phyloP scores from a whole-genome alignment of 2,329 filamentous ascomycete species.

The Emericellopsis atlantica region DNA sequence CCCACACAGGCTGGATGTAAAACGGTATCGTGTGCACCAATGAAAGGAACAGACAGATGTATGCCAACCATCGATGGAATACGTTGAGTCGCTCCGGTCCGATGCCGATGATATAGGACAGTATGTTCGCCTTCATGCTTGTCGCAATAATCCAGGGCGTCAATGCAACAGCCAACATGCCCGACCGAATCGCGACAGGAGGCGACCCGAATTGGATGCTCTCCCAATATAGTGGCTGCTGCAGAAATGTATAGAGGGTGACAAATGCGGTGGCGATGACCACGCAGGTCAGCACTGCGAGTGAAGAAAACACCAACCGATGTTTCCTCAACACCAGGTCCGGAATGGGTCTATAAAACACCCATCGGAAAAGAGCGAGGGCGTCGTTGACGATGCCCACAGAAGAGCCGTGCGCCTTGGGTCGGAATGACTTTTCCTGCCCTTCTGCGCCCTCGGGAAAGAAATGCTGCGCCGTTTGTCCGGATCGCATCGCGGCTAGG shows the following conservation, averaged over 20 bases:
- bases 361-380: slow-evolving; percentile 72
- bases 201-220: slow-evolving; percentile 82
- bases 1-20: slow-evolving; percentile 78
- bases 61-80: slow-evolving; percentile 83
- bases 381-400: slow-evolving; percentile 64
- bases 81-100: slow-evolving; percentile 88
- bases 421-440: slow-evolving; percentile 43
- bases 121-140: slow-evolving; percentile 81
- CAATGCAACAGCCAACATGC: slow-evolving; percentile 86
- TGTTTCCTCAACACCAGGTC: slow-evolving; percentile 55
- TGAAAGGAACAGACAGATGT: slow-evolving; percentile 71
- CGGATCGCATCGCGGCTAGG: slow-evolving; percentile 31
- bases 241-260: slow-evolving; percentile 71
- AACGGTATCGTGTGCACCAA: slow-evolving; percentile 81
- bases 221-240: slow-evolving; percentile 79
- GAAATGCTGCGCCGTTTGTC: slow-evolving; percentile 52
- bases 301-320: slow-evolving; percentile 68
- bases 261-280: slow-evolving; percentile 59
- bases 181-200: slow-evolving; percentile 72
- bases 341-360: slow-evolving; percentile 81
- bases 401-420: slow-evolving; percentile 63
- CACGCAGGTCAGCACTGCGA: slow-evolving; percentile 58
- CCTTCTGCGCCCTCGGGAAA: slow-evolving; percentile 54
- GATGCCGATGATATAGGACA: slow-evolving; percentile 77
- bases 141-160: slow-evolving; percentile 87